Base-by-base conservation (phyloP, 225 moss, liverwort and hornwort species). In the Bryoerythrophyllum caledonicum region DNA sequence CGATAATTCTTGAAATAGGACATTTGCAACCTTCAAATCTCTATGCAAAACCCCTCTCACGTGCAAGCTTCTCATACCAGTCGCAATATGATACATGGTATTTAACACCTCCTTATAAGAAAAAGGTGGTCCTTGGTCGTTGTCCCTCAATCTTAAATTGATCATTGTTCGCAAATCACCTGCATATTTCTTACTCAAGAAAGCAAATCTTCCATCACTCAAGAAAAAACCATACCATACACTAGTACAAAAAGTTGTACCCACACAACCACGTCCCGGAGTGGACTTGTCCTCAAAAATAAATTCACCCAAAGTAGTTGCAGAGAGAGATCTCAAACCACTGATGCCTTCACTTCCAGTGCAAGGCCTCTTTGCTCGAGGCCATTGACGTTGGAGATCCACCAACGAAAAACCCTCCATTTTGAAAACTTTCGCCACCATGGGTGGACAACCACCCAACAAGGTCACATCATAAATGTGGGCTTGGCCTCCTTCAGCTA, bases 91-190 rank as follows among this genome's bases (percentile, higher is more conserved):
- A 8, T 0, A 4, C 32, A 35, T 35, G 10, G 10, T 4, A 0
- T 1, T 0, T 0, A 20, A 0, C 9, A 0, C 9, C 1, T 34
- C 2, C 8, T 2, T 2, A 4, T 34, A 0, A 1, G 5, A 17
- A 1, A 61, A 61, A 2, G 34, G 34, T 10, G 61, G 32, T 20
- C 34, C 10, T 34, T 19, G 20, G 17, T 10, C 20, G 62, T 62
- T 62, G 11, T 7, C 32, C 9, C 2, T 7, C 61, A 35, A 19
- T 60, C 19, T 61, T 19, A 34, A 34, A 61, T 61, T 20, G 4
- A 34, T 62, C 20, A 62, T 4, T 34, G n/a, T 34, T 35, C n/a
- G 35, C 62, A 62, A 62, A 37, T 62, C 37, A 62, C n/a, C 35
- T 3, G 4, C 20, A 10, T 4, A 62, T 62, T 8, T 62, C 2